Evolutionary conservation across 176 grass and related monocot species (phyloP).

Genomic region (Rhynchospora breviuscula): DNA sequence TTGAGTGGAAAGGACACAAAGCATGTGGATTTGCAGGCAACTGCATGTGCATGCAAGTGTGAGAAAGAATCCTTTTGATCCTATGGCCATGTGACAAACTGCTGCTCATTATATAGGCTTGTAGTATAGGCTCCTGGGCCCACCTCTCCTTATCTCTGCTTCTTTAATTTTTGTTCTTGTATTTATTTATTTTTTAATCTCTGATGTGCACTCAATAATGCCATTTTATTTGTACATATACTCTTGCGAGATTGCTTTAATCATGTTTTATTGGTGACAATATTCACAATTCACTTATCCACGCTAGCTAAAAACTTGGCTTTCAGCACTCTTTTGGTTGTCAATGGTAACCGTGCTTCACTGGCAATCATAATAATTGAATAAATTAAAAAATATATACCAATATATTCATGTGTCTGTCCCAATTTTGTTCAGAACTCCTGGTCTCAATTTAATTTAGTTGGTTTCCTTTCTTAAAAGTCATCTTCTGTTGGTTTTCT

Average conservation of each 20-base stretch:
- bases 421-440: neutral
- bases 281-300: neutral
- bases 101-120: neutral
- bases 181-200: neutral
- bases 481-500: too few relatives aligned
- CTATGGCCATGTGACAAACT: conserved; percentile 23
- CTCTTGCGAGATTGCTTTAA: neutral
- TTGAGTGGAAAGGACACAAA: conserved; percentile 16
- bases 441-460: neutral
- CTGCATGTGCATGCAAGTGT: conserved; percentile 25
- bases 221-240: neutral
- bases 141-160: conserved; percentile 4
- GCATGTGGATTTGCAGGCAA: conserved; percentile 13
- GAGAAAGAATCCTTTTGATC: conserved; percentile 11
- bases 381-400: neutral
- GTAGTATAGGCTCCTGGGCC: conserved; percentile 1
- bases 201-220: neutral
- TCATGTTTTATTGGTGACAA: neutral
- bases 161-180: neutral
- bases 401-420: neutral
- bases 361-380: neutral
- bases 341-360: neutral
- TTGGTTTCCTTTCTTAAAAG: neutral
- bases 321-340: neutral
- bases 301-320: neutral